Conservation (phyloP, 1,284 basidiomycete genomes). For the Singerocomus rubriflavus region DNA sequence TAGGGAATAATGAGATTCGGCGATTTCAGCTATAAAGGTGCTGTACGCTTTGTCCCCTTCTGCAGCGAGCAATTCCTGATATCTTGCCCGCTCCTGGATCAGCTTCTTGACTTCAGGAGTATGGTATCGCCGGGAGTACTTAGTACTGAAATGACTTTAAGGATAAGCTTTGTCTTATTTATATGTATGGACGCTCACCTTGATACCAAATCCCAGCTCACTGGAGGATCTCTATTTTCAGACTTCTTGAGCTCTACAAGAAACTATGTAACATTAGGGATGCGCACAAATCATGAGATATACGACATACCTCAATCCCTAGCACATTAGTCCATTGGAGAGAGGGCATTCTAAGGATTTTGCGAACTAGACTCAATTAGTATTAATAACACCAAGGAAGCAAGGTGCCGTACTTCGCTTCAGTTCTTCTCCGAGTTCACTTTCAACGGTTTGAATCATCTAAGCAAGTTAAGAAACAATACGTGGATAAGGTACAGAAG, state of each 20-base stretch:
- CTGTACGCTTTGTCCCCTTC: conserved; percentile 67
- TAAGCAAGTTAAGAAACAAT: conserved; percentile 24
- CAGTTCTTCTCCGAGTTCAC: conserved; percentile 76
- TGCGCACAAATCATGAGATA: background rate
- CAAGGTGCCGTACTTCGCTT: conserved; percentile 47
- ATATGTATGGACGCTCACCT: conserved; percentile 43
- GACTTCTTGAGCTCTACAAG: conserved; percentile 75
- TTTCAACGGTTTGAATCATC: conserved; percentile 62
- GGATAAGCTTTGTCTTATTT: conserved; percentile 7
- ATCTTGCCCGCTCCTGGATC: conserved; percentile 73
- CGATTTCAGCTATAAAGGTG: conserved; percentile 69
- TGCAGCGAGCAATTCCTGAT: conserved; percentile 70
- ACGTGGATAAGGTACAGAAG: background rate
- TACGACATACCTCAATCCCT: conserved; percentile 62
- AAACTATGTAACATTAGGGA: conserved; percentile 44
- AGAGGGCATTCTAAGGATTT: conserved; percentile 68
- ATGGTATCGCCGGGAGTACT: conserved; percentile 74
- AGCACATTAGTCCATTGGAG: conserved; percentile 71
- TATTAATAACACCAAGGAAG: background rate
- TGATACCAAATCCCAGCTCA: conserved; percentile 77
- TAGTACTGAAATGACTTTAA: conserved; percentile 55
- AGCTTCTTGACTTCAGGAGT: conserved; percentile 70
- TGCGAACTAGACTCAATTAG: conserved; percentile 55
- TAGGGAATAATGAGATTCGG: conserved; percentile 61
- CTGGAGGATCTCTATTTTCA: conserved; percentile 74